These are phyloP conservation scores for Asclepias syriaca DNA, from an alignment of 257 asterid species.

Conservation along the genomic window DNA sequence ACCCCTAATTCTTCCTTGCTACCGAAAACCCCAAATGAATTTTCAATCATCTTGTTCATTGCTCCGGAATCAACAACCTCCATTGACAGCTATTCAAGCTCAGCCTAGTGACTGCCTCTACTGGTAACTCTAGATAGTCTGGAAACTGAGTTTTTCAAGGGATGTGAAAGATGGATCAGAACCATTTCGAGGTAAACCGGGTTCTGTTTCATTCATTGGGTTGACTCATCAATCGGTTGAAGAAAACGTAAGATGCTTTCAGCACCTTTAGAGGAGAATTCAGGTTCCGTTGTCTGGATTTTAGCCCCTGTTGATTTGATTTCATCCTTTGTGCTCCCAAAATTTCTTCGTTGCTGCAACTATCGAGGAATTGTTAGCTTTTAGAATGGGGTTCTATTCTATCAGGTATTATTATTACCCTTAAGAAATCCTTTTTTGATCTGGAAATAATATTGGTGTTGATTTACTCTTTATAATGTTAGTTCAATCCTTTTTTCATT, in stretches of 20 bases:
- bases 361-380: conserved; percentile 45
- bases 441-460: background rate
- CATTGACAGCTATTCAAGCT: conserved; percentile 24
- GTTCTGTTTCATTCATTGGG: conserved; percentile 72
- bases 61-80: background rate
- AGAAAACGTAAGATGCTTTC: conserved; percentile 55
- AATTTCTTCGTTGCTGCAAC: conserved; percentile 46
- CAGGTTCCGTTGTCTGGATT: conserved; percentile 68
- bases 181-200: conserved; percentile 73
- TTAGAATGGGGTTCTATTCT: conserved; percentile 47
- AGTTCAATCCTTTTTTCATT: background rate
- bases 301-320: conserved; percentile 80
- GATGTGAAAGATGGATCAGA: conserved; percentile 40
- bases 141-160: conserved; percentile 26
- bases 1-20: no score
- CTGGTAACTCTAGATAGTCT: conserved; percentile 21
- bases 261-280: conserved; percentile 55
- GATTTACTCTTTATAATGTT: background rate
- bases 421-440: background rate
- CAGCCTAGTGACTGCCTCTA: conserved; percentile 26
- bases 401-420: conserved; percentile 42
- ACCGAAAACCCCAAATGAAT: no score
- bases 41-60: no score
- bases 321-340: conserved; percentile 59
- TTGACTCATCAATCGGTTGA: conserved; percentile 70